Percentiles rank a stretch among this genome's conserved stretches.
These are phyloP conservation scores for Boletellus ananas DNA, from an alignment of 768 basidiomycete species.

Conservation along the genomic window DNA sequence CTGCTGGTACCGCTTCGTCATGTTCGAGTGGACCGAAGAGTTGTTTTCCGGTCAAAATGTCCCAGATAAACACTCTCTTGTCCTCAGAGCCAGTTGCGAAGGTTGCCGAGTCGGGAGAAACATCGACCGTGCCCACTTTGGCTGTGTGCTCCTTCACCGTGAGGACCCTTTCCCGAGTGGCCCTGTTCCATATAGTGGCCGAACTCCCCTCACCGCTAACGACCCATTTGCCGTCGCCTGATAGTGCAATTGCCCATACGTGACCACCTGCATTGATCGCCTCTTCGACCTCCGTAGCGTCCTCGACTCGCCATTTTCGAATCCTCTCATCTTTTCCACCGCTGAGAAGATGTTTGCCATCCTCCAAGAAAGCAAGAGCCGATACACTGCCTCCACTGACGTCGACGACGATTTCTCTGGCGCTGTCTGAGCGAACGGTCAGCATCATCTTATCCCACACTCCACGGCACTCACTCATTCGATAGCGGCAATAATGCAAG, in stretches of 20 bases:
- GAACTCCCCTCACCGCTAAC: background rate
- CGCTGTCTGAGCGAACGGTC: background rate
- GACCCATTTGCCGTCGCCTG: background rate
- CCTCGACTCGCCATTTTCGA: background rate
- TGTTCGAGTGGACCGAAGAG: conserved; percentile 9
- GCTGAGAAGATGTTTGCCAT: background rate
- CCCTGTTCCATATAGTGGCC: background rate
- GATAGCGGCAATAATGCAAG: background rate
- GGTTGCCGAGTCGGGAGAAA: conserved; percentile 1
- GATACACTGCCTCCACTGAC: background rate
- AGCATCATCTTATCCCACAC: background rate
- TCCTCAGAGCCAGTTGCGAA: background rate
- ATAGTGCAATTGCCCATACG: background rate
- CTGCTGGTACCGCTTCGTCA: background rate
- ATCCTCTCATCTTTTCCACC: background rate
- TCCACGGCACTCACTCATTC: background rate
- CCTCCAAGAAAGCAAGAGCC: background rate
- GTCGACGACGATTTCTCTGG: background rate
- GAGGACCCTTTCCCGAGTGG: background rate
- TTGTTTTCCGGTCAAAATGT: background rate
- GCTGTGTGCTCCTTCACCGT: background rate
- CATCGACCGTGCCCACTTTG: background rate
- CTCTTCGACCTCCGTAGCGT: background rate
- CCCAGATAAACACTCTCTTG: conserved; percentile 2
- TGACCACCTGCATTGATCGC: background rate